phyloP scores from a whole-genome alignment of 2,329 filamentous ascomycete species.

The Anthostomella pinea region DNA sequence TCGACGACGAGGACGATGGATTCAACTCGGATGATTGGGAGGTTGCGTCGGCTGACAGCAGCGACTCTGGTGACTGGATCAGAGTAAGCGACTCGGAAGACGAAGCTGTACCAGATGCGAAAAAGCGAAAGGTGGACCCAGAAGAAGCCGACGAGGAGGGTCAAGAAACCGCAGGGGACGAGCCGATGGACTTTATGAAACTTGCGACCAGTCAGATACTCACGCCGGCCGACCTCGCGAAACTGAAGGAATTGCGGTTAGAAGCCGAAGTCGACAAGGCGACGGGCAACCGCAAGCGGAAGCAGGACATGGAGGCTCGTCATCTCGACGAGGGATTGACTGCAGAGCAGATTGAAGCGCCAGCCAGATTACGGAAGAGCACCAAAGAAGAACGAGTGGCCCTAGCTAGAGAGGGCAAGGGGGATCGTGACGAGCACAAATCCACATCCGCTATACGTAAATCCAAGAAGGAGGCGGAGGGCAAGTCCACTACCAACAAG shows the following conservation, averaged over 20 bases:
- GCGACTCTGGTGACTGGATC: conserved; percentile 87
- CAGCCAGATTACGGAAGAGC: conserved; percentile 74
- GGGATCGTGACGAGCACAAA: conserved; percentile 75
- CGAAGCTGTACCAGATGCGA: conserved; percentile 67
- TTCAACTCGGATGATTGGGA: conserved; percentile 60
- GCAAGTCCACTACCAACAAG: conserved; percentile 95
- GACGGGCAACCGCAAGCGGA: conserved; percentile 47
- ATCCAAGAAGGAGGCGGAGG: conserved; percentile 81
- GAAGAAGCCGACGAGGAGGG: conserved; percentile 37
- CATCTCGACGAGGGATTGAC: conserved; percentile 88
- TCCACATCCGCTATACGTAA: conserved; percentile 79
- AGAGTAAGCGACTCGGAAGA: conserved; percentile 82
- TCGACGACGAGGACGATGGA: conserved; percentile 57
- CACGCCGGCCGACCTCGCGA: conserved; percentile 92
- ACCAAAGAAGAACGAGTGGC: conserved; percentile 89
- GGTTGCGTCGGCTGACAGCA: conserved; percentile 56
- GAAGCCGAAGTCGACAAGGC: conserved; percentile 68
- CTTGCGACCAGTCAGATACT: conserved; percentile 92
- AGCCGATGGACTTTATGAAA: conserved; percentile 56
- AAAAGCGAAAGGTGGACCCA: conserved; percentile 58
- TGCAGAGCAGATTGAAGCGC: conserved; percentile 86
- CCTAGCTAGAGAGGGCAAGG: conserved; percentile 78
- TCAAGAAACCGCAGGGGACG: conserved; percentile 42
- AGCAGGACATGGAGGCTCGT: conserved; percentile 50
- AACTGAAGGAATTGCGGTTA: conserved; percentile 82